Percentiles rank a stretch among this genome's conserved stretches.
These are phyloP conservation scores for Quercus wislizeni DNA, from an alignment of 306 rosid genomes.

Conservation along the genomic window DNA sequence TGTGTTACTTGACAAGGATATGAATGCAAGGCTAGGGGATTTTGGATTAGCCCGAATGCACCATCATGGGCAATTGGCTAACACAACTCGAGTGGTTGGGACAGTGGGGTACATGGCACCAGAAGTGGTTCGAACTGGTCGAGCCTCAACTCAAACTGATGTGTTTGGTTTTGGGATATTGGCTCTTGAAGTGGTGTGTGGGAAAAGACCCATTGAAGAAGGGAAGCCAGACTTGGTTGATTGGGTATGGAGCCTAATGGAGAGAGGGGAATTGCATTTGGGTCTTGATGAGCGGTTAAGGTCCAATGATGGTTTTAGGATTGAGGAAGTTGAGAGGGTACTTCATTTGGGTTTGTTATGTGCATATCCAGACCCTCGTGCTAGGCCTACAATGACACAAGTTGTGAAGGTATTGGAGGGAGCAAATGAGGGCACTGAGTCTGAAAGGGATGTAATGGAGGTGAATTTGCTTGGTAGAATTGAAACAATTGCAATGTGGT, in stretches of 20 bases:
- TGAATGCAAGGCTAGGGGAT: constrained; percentile 61
- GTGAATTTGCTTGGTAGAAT: constrained; percentile 34
- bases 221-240: constrained; percentile 46
- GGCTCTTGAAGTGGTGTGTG: constrained; percentile 52
- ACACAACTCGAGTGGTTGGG: constrained; percentile 56
- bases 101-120: constrained; percentile 69
- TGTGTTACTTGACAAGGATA: constrained; percentile 62
- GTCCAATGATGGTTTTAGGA: constrained; percentile 18
- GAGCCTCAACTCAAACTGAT: constrained; percentile 39
- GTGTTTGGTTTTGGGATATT: constrained; percentile 64
- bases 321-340: constrained; percentile 50
- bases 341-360: constrained; percentile 57
- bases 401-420: constrained; percentile 50
- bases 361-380: constrained; percentile 43
- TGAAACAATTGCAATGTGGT: constrained; percentile 32
- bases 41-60: constrained; percentile 63
- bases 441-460: constrained; percentile 28
- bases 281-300: constrained; percentile 54
- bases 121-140: constrained; percentile 49
- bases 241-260: constrained; percentile 43
- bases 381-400: constrained; percentile 62
- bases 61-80: constrained; percentile 36
- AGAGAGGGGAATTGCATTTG: constrained; percentile 27
- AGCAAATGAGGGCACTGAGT: not conserved
- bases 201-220: constrained; percentile 57